Evolutionary conservation across 2,329 filamentous ascomycete species (phyloP), one percentile per base, ranked within the genome.

Genomic region (Pezicula neosporulosa): DNA sequence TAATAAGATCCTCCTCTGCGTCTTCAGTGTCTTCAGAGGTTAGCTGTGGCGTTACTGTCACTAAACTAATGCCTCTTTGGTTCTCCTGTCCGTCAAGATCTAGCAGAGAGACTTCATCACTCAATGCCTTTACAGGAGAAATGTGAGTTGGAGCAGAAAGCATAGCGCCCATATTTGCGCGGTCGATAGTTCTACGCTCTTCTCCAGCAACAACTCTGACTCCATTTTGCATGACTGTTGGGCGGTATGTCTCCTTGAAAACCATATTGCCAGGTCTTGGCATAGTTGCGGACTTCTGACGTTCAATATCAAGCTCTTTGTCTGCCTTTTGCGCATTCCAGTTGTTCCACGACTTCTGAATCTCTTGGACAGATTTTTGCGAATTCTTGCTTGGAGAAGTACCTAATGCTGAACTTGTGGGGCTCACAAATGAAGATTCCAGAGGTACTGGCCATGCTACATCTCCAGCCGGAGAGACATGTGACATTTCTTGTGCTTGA

Each of bases 261-360:
- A 27, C 33, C 2, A 48, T 10, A 13, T 16, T 15, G 19, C n/a
- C 10, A 15, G 10, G 36, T 37, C 36, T 24, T n/a, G 18, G 39
- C 39, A 42, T 42, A 13, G 16, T 24, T 24, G 18, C 39, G 9
- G 24, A 15, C 16, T 44, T 24, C 33, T 24, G 27, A 19, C 15
- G 13, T 5, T 41, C 18, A 44, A 30, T 38, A 19, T 37, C 43
- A 10, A 37, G 13, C 18, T 52, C 44, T 37, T 38, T 30, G 36
- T 59, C 57, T 1, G 49, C 46, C 41, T 56, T 54, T 36, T 53
- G 47, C 2, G 57, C 52, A 37, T 59, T 45, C 39, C 39, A 42
- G 18, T 42, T 19, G 10, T 44, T 21, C 47, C 47, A 49, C 35
- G 38, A 18, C 19, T 43, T 21, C 13, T 19, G n/a, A 13, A 24